Evolutionary conservation across 1,284 basidiomycete genomes (phyloP), one percentile per base, ranked within the genome.

Genomic region (Pisolithus thermaeus): DNA sequence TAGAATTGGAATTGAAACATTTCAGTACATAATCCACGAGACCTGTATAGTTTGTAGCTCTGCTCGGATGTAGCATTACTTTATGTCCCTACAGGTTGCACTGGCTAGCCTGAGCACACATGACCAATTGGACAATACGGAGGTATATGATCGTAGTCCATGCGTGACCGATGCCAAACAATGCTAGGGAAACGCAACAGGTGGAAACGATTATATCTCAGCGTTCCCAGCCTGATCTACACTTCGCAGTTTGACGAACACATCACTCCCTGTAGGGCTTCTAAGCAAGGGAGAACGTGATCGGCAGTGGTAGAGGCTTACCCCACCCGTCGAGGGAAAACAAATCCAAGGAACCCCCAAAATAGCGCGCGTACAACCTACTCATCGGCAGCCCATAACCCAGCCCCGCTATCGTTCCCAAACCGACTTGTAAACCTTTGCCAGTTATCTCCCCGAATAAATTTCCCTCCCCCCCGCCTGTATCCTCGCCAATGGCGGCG

Each of bases 331-430:
- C 85, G 50, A 93, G 66, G 1, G 85, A 83, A 55, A 86, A 78
- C 38, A 93, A 71, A 59, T 91, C 84, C 25, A 92, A 71, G 4
- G 85, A 82, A 32, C 89, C 86, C 35, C 86, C 87, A 63, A 93
- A 90, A 61, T 90, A 89, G 75, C 71, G 82, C 23, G 89, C 83
- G 62, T 93, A 93, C 47, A 93, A 68, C 56, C 80, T 79, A 63
- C 90, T 90, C 85, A 93, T 88, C 4, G 91, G 91, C 51, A 93
- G 70, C 0, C 90, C 90, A 58, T 91, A 92, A 2, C 92, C 92
- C 38, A 94, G 47, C 18, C 65, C 83, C 1, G 84, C 84, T 40
- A 86, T 77, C 3, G 84, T 85, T 9, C 84, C 84, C 65, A 86
- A 47, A 68, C 40, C 79, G 80, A 47, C 83, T 62, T 90, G 85